Evolutionary conservation across 1,284 basidiomycete species (phyloP), one percentile per base, ranked within the genome.

Genomic region (Puccinia horiana): DNA sequence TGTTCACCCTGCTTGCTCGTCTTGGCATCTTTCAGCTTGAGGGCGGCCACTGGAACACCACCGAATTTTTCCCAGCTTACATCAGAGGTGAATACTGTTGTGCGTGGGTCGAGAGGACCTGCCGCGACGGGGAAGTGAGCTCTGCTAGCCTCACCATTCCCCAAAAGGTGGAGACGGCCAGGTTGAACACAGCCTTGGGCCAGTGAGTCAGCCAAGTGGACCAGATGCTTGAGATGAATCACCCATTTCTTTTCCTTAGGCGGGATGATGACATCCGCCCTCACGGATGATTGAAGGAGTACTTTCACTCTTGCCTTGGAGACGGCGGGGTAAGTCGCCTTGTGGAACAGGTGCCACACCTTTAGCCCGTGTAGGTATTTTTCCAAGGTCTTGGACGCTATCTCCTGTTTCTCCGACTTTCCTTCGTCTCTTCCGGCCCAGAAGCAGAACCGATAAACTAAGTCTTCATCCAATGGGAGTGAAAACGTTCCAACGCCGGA

Each of bases 111-210:
- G n/a, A 4, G 16, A 6, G 8, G 5, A 8, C 14, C 69, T 16
- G 35, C 6, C 1, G 44, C 12, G 12, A 11, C 20, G 1, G 52
- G 20, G 12, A 54, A 23, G 56, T 58, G 0, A 73, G 8, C 16
- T 73, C 44, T 0, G 44, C 70, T 8, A 73, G 8, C 8, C 44
- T 26, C 0, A 47, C 70, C n/a, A 73, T 26, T 0, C 70, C 44
- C 70, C 70, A 73, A 35, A 73, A 73, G 16, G 32, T 35, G 18
- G 52, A 20, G 1, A 56, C 26, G 1, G 52, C 11, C 18, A 0
- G 2, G n/a, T 2, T n/a, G n/a, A n/a, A n/a, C n/a, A n/a, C 26
- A 0, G 0, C 26, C 70, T 5, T 1, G 1, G 0, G 26, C 2
- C 2, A 73, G 44, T 1, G 26, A 9, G 6, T 52, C 12, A 1